Percentiles rank a stretch among this genome's conserved stretches.
phyloP scores from a whole-genome alignment of 2,329 filamentous ascomycete genomes.

The Fusarium euwallaceae region DNA sequence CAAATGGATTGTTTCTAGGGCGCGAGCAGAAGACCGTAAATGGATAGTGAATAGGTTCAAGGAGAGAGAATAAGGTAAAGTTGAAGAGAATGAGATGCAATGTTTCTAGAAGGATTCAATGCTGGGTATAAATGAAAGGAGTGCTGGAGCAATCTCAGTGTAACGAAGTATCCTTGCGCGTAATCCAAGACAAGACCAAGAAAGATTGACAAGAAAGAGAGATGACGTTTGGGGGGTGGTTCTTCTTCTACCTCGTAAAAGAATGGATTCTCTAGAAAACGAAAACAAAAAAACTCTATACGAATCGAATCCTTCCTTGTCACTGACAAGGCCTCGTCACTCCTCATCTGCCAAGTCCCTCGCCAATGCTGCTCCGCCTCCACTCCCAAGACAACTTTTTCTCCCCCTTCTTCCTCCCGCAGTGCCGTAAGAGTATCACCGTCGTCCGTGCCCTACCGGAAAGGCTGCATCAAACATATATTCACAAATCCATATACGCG shows the following conservation, averaged over 20 bases:
- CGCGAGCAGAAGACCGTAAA: background rate
- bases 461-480: background rate
- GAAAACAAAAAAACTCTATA: background rate
- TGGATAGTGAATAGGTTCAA: background rate
- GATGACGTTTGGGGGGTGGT: background rate
- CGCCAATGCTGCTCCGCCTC: constrained; percentile 13
- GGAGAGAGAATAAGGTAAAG: background rate
- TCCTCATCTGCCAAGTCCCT: constrained; percentile 12
- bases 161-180: background rate
- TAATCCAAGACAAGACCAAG: background rate
- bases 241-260: constrained; percentile 2
- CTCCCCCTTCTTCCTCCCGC: background rate
- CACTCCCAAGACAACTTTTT: background rate
- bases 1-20: background rate
- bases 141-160: background rate
- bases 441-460: background rate
- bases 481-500: background rate
- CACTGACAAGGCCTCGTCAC: constrained; percentile 1
- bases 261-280: background rate
- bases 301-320: background rate
- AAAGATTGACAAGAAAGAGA: background rate
- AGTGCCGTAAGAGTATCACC: background rate
- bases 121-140: constrained; percentile 2
- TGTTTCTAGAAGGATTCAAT: background rate
- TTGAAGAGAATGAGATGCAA: background rate